Evolutionary conservation across 2,329 filamentous ascomycete species (phyloP).

Genomic region (Coniochaeta ligniaria): DNA sequence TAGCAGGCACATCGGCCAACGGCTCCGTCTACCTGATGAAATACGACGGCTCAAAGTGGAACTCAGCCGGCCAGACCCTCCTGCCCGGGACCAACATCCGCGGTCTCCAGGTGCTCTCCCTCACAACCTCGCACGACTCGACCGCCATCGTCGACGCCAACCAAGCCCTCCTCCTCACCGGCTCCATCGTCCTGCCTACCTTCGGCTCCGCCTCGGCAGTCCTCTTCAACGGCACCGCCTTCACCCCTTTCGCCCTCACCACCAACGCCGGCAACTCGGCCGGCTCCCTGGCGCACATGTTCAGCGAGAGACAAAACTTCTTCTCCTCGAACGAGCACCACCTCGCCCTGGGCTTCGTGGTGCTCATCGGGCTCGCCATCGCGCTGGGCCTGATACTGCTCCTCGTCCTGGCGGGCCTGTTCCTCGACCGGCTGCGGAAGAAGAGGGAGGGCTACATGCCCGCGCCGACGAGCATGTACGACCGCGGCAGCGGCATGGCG

Average conservation of each 20-base stretch:
- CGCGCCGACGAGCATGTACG: slow-evolving; percentile 62
- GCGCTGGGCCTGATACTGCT: slow-evolving; percentile 71
- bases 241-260: slow-evolving; percentile 75
- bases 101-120: slow-evolving; percentile 72
- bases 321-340: slow-evolving; percentile 53
- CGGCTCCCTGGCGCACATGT: slow-evolving; percentile 74
- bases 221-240: slow-evolving; percentile 75
- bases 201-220: slow-evolving; percentile 82
- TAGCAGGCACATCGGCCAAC: slow-evolving; percentile 63
- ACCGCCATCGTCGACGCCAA: slow-evolving; percentile 57
- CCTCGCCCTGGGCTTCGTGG: slow-evolving; percentile 68
- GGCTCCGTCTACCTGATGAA: slow-evolving; percentile 74
- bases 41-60: slow-evolving; percentile 69
- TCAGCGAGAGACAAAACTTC: slow-evolving; percentile 74
- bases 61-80: slow-evolving; percentile 55
- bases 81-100: slow-evolving; percentile 61
- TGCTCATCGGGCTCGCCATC: slow-evolving; percentile 74
- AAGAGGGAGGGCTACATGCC: slow-evolving; percentile 73
- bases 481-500: slow-evolving; percentile 50
- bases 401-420: slow-evolving; percentile 66
- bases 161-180: slow-evolving; percentile 77
- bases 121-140: slow-evolving; percentile 60
- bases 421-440: slow-evolving; percentile 69
- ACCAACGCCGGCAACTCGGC: slow-evolving; percentile 55
- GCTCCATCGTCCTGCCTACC: slow-evolving; percentile 64